A percentile compares a stretch with the other conserved stretches of the same genome.
Evolutionary conservation across 225 moss, liverwort and hornwort genomes (phyloP).

Genomic region (Climacium dendroides): DNA sequence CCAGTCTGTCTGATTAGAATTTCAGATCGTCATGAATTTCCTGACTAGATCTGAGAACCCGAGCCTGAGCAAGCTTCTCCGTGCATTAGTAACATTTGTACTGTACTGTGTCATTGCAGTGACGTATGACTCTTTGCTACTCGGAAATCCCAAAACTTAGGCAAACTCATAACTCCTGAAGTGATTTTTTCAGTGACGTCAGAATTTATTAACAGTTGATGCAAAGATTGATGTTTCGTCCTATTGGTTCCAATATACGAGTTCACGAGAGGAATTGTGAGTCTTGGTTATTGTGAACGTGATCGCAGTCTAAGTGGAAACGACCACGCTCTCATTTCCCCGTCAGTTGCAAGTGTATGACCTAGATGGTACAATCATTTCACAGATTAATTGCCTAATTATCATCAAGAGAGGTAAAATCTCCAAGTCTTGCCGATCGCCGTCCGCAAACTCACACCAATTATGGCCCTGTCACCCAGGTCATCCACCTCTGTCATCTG

Average conservation of each 20-base stretch:
- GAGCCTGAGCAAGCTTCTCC: neutral
- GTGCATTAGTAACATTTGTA: no score
- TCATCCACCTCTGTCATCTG: neutral
- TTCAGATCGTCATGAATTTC: neutral
- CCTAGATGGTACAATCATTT: neutral
- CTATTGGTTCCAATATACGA: neutral
- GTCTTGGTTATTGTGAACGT: neutral
- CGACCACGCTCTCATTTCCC: neutral
- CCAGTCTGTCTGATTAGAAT: neutral
- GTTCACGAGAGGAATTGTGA: neutral
- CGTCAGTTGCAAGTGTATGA: neutral
- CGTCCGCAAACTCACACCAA: neutral
- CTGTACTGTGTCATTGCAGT: neutral
- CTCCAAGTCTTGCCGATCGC: neutral
- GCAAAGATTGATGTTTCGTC: neutral
- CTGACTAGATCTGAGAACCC: neutral
- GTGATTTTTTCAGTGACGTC: neutral
- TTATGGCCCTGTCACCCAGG: neutral
- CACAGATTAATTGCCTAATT: neutral
- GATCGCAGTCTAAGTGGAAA: neutral
- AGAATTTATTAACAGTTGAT: neutral
- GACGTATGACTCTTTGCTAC: neutral
- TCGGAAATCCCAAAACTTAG: neutral
- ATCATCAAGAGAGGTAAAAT: neutral
- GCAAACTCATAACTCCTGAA: neutral